These are phyloP conservation scores for Cordyceps militaris DNA, from an alignment of 2,329 filamentous ascomycete species.

Conservation along the genomic window DNA sequence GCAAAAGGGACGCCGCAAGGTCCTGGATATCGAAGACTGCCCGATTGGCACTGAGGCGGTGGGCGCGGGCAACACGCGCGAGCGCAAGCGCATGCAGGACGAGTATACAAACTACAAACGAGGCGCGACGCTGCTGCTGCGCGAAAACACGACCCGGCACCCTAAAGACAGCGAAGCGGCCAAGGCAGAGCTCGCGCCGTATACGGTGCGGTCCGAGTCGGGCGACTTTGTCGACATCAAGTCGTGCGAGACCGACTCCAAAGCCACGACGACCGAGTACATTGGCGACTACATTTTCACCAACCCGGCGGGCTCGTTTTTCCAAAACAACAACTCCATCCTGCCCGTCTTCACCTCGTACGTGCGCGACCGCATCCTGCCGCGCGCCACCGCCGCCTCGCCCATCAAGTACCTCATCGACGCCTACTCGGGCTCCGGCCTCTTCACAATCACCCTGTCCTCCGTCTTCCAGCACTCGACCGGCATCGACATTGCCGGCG, in stretches of 20 bases:
- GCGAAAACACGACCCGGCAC: conserved; percentile 72
- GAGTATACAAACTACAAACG: conserved; percentile 66
- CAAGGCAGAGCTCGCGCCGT: conserved; percentile 19
- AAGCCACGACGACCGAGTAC: conserved; percentile 78
- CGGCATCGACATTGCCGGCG: conserved; percentile 81
- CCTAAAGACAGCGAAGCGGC: conserved; percentile 37
- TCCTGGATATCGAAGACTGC: conserved; percentile 94
- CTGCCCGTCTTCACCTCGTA: conserved; percentile 79
- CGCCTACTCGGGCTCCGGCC: conserved; percentile 92
- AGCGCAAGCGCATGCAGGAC: conserved; percentile 66
- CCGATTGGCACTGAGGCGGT: conserved; percentile 89
- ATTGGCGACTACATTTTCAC: conserved; percentile 77
- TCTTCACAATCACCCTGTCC: conserved; percentile 93
- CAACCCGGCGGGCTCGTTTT: conserved; percentile 91
- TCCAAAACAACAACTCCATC: conserved; percentile 99
- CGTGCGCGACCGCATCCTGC: conserved; percentile 72
- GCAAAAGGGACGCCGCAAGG: conserved; percentile 69
- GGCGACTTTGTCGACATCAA: conserved; percentile 66
- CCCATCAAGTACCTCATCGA: conserved; percentile 84
- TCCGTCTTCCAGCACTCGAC: conserved; percentile 75
- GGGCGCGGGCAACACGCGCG: conserved; percentile 67
- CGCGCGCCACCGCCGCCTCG: conserved; percentile 29
- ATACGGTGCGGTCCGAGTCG: conserved; percentile 42
- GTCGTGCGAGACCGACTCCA: conserved; percentile 81
- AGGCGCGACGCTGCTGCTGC: conserved; percentile 81